phyloP scores from a whole-genome alignment of 257 asterid genomes.

The Solanum appendiculatum region DNA sequence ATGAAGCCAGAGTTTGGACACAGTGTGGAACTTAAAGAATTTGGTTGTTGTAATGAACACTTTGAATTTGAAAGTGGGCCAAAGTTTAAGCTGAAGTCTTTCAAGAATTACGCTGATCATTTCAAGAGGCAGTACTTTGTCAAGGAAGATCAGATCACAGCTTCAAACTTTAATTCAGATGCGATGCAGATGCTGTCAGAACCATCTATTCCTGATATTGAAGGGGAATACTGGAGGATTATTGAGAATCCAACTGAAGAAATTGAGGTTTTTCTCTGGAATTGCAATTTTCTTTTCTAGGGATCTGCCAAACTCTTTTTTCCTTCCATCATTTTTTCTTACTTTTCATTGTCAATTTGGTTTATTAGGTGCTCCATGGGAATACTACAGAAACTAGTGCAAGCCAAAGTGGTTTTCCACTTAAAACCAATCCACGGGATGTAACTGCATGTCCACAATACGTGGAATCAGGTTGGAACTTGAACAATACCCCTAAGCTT shows the following conservation, averaged over 20 bases:
- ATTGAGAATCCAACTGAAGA: constrained; percentile 62
- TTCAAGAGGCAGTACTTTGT: constrained; percentile 62
- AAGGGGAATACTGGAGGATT: constrained; percentile 89
- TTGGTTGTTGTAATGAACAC: constrained; percentile 1
- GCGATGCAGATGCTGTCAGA: constrained; percentile 6
- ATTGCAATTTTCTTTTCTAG: constrained; percentile 2
- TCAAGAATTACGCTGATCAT: constrained; percentile 59
- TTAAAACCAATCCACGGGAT: constrained; percentile 11
- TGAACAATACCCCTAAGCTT: constrained; percentile 55
- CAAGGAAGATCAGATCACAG: constrained; percentile 12
- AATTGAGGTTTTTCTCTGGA: constrained; percentile 49
- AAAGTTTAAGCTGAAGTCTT: constrained; percentile 44
- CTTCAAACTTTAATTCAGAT: background rate
- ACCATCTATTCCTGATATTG: constrained; percentile 44
- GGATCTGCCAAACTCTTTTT: background rate
- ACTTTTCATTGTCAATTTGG: constrained; percentile 11
- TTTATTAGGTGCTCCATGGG: constrained; percentile 60
- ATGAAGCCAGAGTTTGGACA: constrained; percentile 5
- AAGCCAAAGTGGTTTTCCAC: constrained; percentile 47
- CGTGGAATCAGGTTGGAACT: constrained; percentile 66
- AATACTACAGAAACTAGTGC: constrained; percentile 20
- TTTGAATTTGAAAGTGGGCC: constrained; percentile 45
- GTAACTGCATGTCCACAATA: constrained; percentile 22
- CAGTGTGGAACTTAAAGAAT: constrained; percentile 18
- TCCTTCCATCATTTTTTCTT: constrained; percentile 6